Evolutionary conservation across 2,329 filamentous ascomycete species (phyloP).

Genomic region (Exophiala phaeomuriformis): DNA sequence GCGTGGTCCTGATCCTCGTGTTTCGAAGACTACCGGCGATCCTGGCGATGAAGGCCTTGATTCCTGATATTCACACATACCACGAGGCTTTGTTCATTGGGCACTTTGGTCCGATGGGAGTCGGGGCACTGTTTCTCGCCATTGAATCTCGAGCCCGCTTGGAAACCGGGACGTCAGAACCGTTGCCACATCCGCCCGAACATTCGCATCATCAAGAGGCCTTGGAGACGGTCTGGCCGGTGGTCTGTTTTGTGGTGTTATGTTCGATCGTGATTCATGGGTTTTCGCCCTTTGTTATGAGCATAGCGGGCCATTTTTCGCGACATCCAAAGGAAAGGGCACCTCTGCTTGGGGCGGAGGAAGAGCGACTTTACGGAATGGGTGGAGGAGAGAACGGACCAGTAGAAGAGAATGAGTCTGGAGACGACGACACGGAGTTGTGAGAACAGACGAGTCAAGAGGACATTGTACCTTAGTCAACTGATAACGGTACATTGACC

Average conservation of each 20-base stretch:
- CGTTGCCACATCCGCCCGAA: slow-evolving; percentile 39
- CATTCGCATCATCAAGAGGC: slow-evolving; percentile 33
- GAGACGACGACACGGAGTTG: not conserved
- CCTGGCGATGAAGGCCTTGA: slow-evolving; percentile 40
- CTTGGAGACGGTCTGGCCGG: slow-evolving; percentile 46
- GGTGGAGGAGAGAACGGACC: slow-evolving; percentile 40
- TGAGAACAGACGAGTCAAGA: not conserved
- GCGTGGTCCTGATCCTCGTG: slow-evolving; percentile 44
- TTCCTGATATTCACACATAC: slow-evolving; percentile 45
- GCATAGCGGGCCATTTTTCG: slow-evolving; percentile 43
- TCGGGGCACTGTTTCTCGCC: slow-evolving; percentile 50
- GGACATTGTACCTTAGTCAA: too few species aligned
- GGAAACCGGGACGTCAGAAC: slow-evolving; percentile 43
- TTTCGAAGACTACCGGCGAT: slow-evolving; percentile 49
- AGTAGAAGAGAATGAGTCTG: slow-evolving; percentile 15
- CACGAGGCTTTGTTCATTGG: slow-evolving; percentile 50
- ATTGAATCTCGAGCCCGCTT: slow-evolving; percentile 49
- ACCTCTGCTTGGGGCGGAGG: slow-evolving; percentile 45
- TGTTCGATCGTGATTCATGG: slow-evolving; percentile 50
- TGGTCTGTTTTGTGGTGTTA: slow-evolving; percentile 49
- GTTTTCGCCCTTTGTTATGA: slow-evolving; percentile 46
- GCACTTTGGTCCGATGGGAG: slow-evolving; percentile 53
- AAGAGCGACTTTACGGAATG: slow-evolving; percentile 46
- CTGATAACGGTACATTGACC: too few species aligned
- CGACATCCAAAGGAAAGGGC: slow-evolving; percentile 43